phyloP scores from a whole-genome alignment of 306 rosid genomes.

The cucumber (Cucumis sativus) region DNA sequence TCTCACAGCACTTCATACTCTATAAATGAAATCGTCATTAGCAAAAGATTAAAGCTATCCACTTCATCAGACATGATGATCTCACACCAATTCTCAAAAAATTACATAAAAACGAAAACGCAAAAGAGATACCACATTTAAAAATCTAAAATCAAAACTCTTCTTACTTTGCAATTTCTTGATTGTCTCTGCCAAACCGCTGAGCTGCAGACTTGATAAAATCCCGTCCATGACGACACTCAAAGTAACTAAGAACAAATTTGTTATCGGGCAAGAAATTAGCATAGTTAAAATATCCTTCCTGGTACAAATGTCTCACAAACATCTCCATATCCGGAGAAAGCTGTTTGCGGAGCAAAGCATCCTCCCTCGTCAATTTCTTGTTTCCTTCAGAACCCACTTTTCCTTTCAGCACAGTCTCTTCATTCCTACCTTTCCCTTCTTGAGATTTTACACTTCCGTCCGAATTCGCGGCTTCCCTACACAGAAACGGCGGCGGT shows the following conservation, averaged over 20 bases:
- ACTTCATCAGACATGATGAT: background rate
- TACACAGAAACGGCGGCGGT: conserved; percentile 32
- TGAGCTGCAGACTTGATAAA: conserved; percentile 35
- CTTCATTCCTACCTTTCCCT: background rate
- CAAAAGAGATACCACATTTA: background rate
- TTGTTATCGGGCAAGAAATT: conserved; percentile 23
- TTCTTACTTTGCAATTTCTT: conserved; percentile 61
- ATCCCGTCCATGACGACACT: conserved; percentile 16
- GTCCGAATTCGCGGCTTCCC: conserved; percentile 20
- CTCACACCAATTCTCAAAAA: background rate
- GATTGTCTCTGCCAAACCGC: conserved; percentile 45
- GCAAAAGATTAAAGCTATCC: background rate
- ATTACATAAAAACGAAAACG: background rate
- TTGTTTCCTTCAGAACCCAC: background rate
- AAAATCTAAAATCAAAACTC: background rate
- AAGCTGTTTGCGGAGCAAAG: conserved; percentile 23
- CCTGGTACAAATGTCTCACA: conserved; percentile 27
- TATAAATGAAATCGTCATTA: background rate
- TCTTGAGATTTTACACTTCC: conserved; percentile 8
- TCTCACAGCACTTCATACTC: background rate
- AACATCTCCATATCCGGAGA: conserved; percentile 44
- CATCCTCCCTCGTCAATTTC: conserved; percentile 12
- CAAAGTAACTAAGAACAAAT: conserved; percentile 42
- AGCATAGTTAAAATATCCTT: conserved; percentile 54
- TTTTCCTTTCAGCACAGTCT: conserved; percentile 16